These are phyloP conservation scores for Alternaria dauci DNA, from an alignment of 2,329 filamentous ascomycete genomes.

Conservation along the genomic window DNA sequence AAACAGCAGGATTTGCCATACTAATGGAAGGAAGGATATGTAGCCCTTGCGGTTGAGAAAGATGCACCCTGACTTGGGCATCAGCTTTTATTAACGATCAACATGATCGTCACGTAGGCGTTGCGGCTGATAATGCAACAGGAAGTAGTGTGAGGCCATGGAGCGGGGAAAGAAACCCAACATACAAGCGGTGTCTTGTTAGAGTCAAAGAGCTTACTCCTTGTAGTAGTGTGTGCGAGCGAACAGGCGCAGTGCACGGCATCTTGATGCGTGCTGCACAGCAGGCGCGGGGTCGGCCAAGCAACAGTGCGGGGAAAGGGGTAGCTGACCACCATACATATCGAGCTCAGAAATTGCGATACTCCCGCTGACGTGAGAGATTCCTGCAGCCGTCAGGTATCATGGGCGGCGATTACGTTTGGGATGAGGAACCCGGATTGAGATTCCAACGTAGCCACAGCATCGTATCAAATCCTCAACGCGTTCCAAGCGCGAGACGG, in stretches of 20 bases:
- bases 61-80: not conserved
- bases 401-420: not conserved
- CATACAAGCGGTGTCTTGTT: not conserved
- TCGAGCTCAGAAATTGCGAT: not conserved
- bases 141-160: not conserved
- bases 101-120: not conserved
- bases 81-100: not conserved
- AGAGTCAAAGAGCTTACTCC: not conserved
- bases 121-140: not conserved
- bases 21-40: not conserved
- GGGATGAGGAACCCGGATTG: not conserved
- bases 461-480: not conserved
- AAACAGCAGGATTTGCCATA: not conserved
- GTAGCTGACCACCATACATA: not conserved
- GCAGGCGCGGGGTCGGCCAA: conserved; percentile 3
- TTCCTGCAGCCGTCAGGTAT: not conserved
- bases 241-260: not conserved
- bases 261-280: conserved; percentile 1
- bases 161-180: not conserved
- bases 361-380: not conserved
- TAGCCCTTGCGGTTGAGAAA: not conserved
- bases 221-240: not conserved
- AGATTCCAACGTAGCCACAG: not conserved
- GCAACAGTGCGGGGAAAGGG: not conserved
- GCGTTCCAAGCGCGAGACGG: not conserved